A percentile compares a stretch with the other conserved stretches of the same genome.
Conservation (phyloP, 306 rosid species). For the Astragalus membranaceus region DNA sequence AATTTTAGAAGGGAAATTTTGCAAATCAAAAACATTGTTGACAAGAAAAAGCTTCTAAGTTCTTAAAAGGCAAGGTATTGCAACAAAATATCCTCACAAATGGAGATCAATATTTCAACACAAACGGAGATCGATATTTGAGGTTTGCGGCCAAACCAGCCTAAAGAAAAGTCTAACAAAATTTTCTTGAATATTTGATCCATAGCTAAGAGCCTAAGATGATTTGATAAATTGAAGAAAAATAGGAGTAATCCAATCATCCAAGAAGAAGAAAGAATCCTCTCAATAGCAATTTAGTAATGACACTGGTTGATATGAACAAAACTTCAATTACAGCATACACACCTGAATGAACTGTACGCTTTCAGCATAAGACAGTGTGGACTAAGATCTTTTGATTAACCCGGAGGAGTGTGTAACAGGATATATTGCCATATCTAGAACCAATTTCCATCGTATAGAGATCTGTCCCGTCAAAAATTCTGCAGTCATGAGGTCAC, state of each 20-base stretch:
- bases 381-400: conserved; percentile 28
- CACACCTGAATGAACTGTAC: conserved; percentile 45
- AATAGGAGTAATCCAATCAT: not conserved
- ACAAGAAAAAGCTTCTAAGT: too few relatives aligned
- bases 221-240: not conserved
- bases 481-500: conserved; percentile 24
- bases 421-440: conserved; percentile 9
- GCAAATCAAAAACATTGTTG: too few relatives aligned
- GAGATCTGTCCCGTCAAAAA: conserved; percentile 9
- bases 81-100: too few relatives aligned
- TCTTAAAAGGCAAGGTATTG: too few relatives aligned
- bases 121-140: not conserved
- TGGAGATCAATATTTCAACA: too few relatives aligned
- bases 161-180: not conserved
- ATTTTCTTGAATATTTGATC: not conserved
- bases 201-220: not conserved
- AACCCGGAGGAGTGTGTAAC: conserved; percentile 10
- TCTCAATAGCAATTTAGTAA: not conserved
- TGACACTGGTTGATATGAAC: not conserved
- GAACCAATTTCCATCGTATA: conserved; percentile 15
- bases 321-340: conserved; percentile 16
- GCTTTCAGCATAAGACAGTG: conserved; percentile 2
- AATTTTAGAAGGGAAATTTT: too few relatives aligned
- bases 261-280: conserved; percentile 16
- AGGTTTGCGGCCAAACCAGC: not conserved